These are phyloP conservation scores for Cercophora samala DNA, from an alignment of 495 filamentous ascomycete genomes.

Conservation along the genomic window DNA sequence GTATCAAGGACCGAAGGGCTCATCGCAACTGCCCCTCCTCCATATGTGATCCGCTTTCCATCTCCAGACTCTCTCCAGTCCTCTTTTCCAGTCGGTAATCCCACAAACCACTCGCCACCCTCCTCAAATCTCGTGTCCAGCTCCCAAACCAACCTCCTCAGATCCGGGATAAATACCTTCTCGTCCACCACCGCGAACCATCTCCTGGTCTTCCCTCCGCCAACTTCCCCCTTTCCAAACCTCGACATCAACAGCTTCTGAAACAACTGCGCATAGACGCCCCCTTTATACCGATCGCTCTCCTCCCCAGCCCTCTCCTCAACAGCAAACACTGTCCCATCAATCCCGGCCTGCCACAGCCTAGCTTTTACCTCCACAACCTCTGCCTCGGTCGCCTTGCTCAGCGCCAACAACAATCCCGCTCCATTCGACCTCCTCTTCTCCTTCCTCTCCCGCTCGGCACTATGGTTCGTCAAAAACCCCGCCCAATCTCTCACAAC, in stretches of 20 bases:
- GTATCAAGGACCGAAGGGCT: conserved; percentile 48
- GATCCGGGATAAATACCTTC: not conserved
- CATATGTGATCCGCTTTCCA: conserved; percentile 53
- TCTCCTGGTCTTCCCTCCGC: not conserved
- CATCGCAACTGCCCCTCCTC: conserved; percentile 60
- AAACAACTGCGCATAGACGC: not conserved
- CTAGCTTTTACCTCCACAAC: not conserved
- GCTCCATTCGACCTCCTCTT: conserved; percentile 1
- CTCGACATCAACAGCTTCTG: conserved; percentile 4
- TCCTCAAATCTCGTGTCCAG: not conserved
- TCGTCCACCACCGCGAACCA: conserved; percentile 2
- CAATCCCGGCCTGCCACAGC: not conserved
- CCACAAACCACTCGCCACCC: conserved; percentile 43
- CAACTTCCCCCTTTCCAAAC: not conserved
- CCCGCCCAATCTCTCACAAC: not conserved
- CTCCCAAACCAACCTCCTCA: not conserved
- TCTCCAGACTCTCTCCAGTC: conserved; percentile 30
- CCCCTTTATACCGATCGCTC: not conserved
- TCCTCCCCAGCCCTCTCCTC: not conserved
- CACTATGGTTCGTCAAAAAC: not conserved
- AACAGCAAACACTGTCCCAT: not conserved
- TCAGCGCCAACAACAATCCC: not conserved
- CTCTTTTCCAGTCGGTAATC: conserved; percentile 54
- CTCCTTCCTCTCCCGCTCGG: not conserved
- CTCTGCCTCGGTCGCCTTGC: not conserved